phyloP scores from a whole-genome alignment of 2,329 filamentous ascomycete genomes.

The Thielaviopsis ethacetica region DNA sequence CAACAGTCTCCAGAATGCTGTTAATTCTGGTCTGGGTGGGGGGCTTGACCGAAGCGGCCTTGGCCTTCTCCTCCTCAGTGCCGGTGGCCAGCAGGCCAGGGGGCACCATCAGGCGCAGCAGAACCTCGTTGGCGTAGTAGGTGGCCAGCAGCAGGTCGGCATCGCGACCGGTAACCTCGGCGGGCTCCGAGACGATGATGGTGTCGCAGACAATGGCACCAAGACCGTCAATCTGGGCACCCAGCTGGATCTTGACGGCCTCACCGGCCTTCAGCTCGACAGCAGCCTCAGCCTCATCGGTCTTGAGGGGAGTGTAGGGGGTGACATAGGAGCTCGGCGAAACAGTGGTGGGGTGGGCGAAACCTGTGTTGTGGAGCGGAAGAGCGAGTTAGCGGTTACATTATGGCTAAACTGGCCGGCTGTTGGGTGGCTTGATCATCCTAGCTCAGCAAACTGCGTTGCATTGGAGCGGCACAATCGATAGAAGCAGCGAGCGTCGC shows the following conservation, averaged over 20 bases:
- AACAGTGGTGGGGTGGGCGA: conserved; percentile 86
- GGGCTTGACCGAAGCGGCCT: conserved; percentile 67
- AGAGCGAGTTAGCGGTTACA: not conserved
- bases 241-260: conserved; percentile 94
- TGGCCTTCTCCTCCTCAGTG: conserved; percentile 89
- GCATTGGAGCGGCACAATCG: not conserved
- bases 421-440: not conserved
- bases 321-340: conserved; percentile 90
- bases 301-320: conserved; percentile 81
- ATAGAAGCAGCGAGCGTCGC: not conserved
- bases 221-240: conserved; percentile 95
- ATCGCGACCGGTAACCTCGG: conserved; percentile 54
- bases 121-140: conserved; percentile 88
- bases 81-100: conserved; percentile 71
- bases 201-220: conserved; percentile 93
- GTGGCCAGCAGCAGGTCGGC: conserved; percentile 84
- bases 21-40: conserved; percentile 79
- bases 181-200: conserved; percentile 53
- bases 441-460: not conserved
- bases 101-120: conserved; percentile 79
- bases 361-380: conserved; percentile 39
- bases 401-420: conserved; percentile 1
- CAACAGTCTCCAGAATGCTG: conserved; percentile 74
- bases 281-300: conserved; percentile 72
- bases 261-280: conserved; percentile 69